These are phyloP conservation scores for Pseudocercospora macadamiae DNA, from an alignment of 2,329 filamentous ascomycete genomes.

Conservation along the genomic window DNA sequence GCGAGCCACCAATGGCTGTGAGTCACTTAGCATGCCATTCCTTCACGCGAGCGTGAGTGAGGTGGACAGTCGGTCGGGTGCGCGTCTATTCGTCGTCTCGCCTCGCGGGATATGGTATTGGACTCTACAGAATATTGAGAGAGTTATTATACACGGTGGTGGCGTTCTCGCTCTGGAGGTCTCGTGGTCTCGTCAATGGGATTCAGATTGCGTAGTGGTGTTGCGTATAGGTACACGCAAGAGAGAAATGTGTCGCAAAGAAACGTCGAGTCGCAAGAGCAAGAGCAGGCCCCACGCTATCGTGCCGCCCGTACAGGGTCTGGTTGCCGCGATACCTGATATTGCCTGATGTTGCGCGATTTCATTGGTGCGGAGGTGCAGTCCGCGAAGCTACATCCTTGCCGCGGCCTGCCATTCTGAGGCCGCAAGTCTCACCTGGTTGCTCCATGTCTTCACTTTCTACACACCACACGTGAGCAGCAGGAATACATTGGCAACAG, in stretches of 20 bases:
- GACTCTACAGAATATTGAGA: slow-evolving; percentile 9
- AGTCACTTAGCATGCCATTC: slow-evolving; percentile 35
- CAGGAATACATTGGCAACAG: not conserved
- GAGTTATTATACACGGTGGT: slow-evolving; percentile 1
- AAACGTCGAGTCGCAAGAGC: slow-evolving; percentile 8
- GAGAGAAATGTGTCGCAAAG: slow-evolving; percentile 17
- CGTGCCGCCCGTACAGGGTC: slow-evolving; percentile 9
- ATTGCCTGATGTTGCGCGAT: not conserved
- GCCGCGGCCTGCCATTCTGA: not conserved
- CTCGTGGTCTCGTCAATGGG: slow-evolving; percentile 18
- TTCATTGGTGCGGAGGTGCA: slow-evolving; percentile 7
- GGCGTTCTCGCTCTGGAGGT: not conserved
- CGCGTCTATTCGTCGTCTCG: slow-evolving; percentile 14
- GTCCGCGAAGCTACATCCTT: slow-evolving; percentile 7
- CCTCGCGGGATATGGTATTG: slow-evolving; percentile 4
- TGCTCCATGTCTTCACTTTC: not conserved
- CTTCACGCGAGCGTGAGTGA: not conserved
- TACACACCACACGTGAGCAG: not conserved
- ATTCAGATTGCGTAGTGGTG: slow-evolving; percentile 12
- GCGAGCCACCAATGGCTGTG: slow-evolving; percentile 37
- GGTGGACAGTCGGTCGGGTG: slow-evolving; percentile 2
- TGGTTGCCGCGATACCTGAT: slow-evolving; percentile 15
- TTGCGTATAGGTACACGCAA: slow-evolving; percentile 7
- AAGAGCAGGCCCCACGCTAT: slow-evolving; percentile 18
- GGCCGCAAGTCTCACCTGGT: slow-evolving; percentile 8